Conservation (phyloP, 257 asterid genomes). For the Coffea canephora region DNA sequence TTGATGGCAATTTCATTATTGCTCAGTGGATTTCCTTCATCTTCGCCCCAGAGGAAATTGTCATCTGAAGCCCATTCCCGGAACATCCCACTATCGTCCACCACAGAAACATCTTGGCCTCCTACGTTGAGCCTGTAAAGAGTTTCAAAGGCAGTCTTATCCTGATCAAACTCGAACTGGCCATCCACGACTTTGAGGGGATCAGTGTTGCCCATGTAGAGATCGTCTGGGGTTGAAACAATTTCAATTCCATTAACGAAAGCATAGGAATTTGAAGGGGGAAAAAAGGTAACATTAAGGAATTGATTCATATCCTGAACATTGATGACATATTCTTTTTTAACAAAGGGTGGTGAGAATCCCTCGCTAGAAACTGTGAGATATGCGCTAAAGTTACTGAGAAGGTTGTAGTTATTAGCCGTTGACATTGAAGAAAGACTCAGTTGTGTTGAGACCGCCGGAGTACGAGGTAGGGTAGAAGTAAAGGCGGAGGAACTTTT, state of each 20-base stretch:
- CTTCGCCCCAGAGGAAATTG: neutral
- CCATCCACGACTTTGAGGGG: too few relatives aligned
- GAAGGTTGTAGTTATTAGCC: conserved; percentile 36
- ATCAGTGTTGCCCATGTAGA: conserved; percentile 17
- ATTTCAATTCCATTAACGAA: conserved; percentile 66
- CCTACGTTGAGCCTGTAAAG: conserved; percentile 56
- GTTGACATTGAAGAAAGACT: conserved; percentile 34
- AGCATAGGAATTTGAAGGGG: conserved; percentile 36
- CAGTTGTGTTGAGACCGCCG: conserved; percentile 1
- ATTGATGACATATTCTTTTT: conserved; percentile 35
- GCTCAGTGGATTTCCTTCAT: neutral
- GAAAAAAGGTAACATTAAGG: conserved; percentile 40
- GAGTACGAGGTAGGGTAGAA: conserved; percentile 40
- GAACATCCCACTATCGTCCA: conserved; percentile 50
- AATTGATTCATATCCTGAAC: conserved; percentile 25
- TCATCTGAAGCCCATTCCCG: conserved; percentile 44
- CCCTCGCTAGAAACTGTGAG: neutral
- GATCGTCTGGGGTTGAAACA: conserved; percentile 43
- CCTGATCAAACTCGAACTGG: neutral
- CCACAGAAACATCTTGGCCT: neutral
- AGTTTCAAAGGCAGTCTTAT: conserved; percentile 38
- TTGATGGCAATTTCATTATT: neutral
- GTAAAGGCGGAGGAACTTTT: conserved; percentile 55
- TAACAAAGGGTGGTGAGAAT: neutral
- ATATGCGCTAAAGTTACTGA: conserved; percentile 45